Base-by-base conservation (phyloP, 1,284 basidiomycete species). In the Marasmius oreades region DNA sequence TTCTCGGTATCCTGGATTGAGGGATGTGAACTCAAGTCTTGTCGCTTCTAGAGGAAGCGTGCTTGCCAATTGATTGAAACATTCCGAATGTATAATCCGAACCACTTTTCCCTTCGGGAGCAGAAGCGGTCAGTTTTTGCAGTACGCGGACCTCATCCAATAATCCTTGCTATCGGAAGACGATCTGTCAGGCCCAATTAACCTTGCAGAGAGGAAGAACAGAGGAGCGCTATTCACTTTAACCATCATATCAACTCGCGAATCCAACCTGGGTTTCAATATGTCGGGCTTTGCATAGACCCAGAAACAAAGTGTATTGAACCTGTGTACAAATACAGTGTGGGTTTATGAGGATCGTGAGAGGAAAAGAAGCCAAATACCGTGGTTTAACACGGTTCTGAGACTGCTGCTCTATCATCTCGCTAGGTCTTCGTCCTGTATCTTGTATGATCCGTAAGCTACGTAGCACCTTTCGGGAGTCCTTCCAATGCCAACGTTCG, bases 401-500 rank as follows among this genome's bases (percentile, higher is more conserved):
- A 24, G 87, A 80, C 66, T 93, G 88, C 52, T 86, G 81, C 8
- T 64, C 69, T 42, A 92, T 78, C 37, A 92, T 81, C 37, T 89
- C 85, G 60, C 91, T 93, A 0, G 88, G 80, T 26, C 73, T 77
- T 36, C 76, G 76, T 1, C 88, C 85, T 1, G 81, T 84, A 59
- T 93, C 87, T 71, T 85, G 86, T 60, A 95, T 86, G 31, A 98
- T 86, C 46, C 84, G 80, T 1, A 99, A 71, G 59, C 84, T 91
- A 24, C 95, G 81, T 22, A 92, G 70, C 1, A 98, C 89, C 69
- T 98, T 99, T 18, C 97, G 79, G 0, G 91, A 87, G 66, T 99
- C 97, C 59, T 80, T 82, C 92, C 94, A 97, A 70, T 99, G 97
- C 96, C 97, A 99, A 59, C 95, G 77, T 14, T 75, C 76, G 0